These are phyloP conservation scores for Magnolia kwangsiensis DNA, from an alignment of 164 flowering plant genomes.

Conservation along the genomic window DNA sequence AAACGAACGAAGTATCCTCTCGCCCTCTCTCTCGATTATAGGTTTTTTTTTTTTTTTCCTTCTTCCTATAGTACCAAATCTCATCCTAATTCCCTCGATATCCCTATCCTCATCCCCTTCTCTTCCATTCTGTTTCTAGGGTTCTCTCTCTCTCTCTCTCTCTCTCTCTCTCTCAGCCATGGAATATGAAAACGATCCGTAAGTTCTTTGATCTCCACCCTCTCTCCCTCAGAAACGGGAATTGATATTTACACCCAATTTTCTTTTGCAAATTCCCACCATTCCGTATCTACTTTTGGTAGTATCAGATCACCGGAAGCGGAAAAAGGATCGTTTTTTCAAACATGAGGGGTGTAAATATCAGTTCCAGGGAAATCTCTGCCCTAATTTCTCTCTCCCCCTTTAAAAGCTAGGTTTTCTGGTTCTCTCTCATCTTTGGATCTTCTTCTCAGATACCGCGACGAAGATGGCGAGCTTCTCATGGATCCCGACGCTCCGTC, in stretches of 20 bases:
- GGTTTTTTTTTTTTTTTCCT: no score
- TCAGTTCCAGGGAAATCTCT: not conserved
- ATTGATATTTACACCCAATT: not conserved
- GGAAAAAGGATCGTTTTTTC: no score
- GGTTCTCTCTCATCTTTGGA: not conserved
- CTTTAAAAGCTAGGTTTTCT: not conserved
- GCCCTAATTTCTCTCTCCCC: not conserved
- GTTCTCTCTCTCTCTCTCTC: no score
- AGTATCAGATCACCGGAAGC: no score
- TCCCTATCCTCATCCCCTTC: no score
- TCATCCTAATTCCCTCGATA: not conserved
- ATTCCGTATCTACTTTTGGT: no score
- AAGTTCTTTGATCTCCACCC: slow-evolving; percentile 8
- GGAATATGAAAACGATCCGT: slow-evolving; percentile 72
- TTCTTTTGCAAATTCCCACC: not conserved
- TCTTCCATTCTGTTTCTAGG: no score
- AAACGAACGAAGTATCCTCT: not conserved
- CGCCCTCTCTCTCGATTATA: not conserved
- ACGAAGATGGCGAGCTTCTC: slow-evolving; percentile 89
- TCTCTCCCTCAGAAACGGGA: not conserved
- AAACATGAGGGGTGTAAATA: no score
- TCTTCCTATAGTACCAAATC: no score
- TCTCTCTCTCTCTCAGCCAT: slow-evolving; percentile 17
- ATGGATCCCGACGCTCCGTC: slow-evolving; percentile 69
- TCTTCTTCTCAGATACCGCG: slow-evolving; percentile 47